Percentiles rank a stretch among this genome's conserved stretches.
phyloP scores from a whole-genome alignment of 441 rosid species.

The Arabidopsis lyrata region DNA sequence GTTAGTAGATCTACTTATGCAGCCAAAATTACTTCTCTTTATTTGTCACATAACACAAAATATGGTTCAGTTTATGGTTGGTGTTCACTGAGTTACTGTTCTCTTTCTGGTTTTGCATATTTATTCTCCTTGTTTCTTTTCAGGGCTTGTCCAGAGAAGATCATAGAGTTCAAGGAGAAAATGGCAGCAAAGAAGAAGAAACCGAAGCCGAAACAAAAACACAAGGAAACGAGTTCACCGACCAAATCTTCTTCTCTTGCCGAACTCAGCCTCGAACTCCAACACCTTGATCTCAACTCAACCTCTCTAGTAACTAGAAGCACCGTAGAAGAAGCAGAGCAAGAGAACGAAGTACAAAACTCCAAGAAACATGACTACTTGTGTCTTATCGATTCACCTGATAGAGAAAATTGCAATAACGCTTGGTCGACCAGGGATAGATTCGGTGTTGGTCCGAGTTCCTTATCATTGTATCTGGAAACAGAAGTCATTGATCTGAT shows the following conservation, averaged over 20 bases:
- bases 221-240: constrained; percentile 47
- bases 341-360: constrained; percentile 37
- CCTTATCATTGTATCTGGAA: constrained; percentile 37
- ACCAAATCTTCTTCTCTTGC: constrained; percentile 43
- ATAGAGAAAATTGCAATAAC: constrained; percentile 15
- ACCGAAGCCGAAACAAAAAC: constrained; percentile 46
- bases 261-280: constrained; percentile 64
- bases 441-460: constrained; percentile 21
- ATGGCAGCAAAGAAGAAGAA: constrained; percentile 58
- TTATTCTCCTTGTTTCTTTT: constrained; percentile 1
- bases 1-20: not conserved
- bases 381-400: constrained; percentile 42
- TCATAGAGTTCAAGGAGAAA: constrained; percentile 67
- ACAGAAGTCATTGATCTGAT: constrained; percentile 72
- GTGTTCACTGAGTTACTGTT: constrained; percentile 2
- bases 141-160: constrained; percentile 93
- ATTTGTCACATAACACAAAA: not conserved
- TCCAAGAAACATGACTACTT: constrained; percentile 35
- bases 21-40: not conserved
- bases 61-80: constrained; percentile 16
- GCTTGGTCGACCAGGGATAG: constrained; percentile 9
- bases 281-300: constrained; percentile 60
- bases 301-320: constrained; percentile 18
- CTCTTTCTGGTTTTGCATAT: constrained; percentile 16
- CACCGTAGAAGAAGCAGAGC: constrained; percentile 45